phyloP scores from a whole-genome alignment of 2,329 filamentous ascomycete genomes.

The Pseudogymnoascus sp. region DNA sequence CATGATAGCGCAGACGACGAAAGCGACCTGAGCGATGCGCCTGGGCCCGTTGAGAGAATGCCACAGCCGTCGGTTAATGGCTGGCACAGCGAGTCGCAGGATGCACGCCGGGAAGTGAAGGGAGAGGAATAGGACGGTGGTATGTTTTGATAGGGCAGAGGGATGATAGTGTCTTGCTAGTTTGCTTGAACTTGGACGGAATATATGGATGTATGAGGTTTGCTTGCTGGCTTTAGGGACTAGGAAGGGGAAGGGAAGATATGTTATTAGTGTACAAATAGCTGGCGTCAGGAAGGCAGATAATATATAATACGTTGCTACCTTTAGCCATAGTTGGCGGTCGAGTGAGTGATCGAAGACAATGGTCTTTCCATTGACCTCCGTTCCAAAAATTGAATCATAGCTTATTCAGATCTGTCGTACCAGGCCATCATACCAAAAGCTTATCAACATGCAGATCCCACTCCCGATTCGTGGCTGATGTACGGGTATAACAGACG shows the following conservation, averaged over 20 bases:
- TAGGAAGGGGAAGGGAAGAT: background rate
- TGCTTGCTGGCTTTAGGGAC: background rate
- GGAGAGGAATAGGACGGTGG: background rate
- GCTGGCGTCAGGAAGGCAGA: background rate
- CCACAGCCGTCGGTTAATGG: background rate
- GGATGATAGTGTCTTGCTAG: background rate
- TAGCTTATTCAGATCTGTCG: background rate
- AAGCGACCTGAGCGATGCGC: conserved; percentile 44
- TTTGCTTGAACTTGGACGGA: background rate
- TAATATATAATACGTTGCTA: background rate
- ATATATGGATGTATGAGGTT: background rate
- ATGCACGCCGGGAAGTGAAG: background rate
- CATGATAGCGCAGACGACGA: conserved; percentile 46
- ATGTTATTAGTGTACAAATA: background rate
- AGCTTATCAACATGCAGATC: background rate
- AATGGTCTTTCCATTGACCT: background rate
- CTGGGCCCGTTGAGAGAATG: conserved; percentile 11
- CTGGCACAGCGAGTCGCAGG: background rate
- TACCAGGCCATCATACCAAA: background rate
- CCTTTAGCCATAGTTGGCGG: background rate
- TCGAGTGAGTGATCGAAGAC: background rate
- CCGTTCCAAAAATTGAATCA: background rate
- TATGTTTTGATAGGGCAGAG: background rate
- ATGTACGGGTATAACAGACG: background rate
- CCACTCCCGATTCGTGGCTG: background rate